Evolutionary conservation across 176 grass and related monocot genomes (phyloP).

Genomic region (Eragrostis nindensis): DNA sequence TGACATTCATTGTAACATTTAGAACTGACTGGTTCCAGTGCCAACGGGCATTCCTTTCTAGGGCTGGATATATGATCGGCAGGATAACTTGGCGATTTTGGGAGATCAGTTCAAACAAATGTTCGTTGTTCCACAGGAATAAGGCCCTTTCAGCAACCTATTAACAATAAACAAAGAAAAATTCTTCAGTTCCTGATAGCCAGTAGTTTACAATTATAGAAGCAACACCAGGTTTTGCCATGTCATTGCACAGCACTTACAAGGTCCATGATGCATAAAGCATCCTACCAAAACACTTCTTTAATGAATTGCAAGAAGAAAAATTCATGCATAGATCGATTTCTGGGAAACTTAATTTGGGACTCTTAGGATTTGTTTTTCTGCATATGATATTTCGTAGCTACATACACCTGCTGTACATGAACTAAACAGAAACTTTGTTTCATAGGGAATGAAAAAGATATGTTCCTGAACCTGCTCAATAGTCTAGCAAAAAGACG

Average conservation of each 20-base stretch:
- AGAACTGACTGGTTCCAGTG: constrained; percentile 97
- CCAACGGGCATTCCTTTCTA: constrained; percentile 78
- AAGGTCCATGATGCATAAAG: constrained; percentile 26
- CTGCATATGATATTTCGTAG: no score
- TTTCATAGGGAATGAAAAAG: neutral
- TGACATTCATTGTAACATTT: constrained; percentile 83
- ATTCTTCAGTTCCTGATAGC: constrained; percentile 25
- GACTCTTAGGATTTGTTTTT: constrained; percentile 27
- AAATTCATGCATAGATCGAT: neutral
- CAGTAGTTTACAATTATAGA: constrained; percentile 23
- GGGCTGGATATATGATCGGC: constrained; percentile 78
- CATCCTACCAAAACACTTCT: neutral
- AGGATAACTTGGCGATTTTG: constrained; percentile 83
- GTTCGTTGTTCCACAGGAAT: constrained; percentile 95
- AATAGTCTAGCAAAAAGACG: neutral
- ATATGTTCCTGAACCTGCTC: constrained; percentile 17
- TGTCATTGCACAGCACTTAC: neutral
- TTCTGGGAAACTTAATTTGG: constrained; percentile 21
- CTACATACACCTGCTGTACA: neutral
- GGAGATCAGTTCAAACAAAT: constrained; percentile 72
- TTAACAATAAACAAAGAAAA: constrained; percentile 30
- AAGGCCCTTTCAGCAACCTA: constrained; percentile 95
- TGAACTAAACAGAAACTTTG: constrained; percentile 12
- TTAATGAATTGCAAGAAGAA: neutral
- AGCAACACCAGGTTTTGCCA: neutral